Percentiles rank a stretch among this genome's conserved stretches.
Conservation (phyloP, 108 stramenopile genomes). For the Schizochytrium sp. region DNA sequence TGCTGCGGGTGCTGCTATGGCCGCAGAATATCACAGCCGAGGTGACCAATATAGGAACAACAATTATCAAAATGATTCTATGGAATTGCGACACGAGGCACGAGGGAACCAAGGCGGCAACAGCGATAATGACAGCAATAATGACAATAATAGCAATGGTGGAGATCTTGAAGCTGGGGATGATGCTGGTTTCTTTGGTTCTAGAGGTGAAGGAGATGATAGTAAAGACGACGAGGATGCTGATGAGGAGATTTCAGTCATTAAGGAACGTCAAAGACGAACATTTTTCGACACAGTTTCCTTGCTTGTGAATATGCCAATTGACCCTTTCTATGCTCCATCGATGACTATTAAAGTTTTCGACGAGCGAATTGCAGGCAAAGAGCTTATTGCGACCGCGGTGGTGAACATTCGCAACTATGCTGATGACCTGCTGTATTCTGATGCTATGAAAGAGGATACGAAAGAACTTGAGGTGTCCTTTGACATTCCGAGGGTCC, state of each 20-base stretch:
- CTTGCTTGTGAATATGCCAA: constrained; percentile 28
- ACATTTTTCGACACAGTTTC: constrained; percentile 33
- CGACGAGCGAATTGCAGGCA: constrained; percentile 8
- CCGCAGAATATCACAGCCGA: neutral
- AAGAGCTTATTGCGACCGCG: constrained; percentile 36
- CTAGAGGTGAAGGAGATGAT: neutral
- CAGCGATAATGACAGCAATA: too few species aligned
- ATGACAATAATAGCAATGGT: neutral
- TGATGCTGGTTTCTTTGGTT: too few species aligned
- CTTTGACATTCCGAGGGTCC: constrained; percentile 34
- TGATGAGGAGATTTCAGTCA: neutral
- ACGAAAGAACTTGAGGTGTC: neutral
- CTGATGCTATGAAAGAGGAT: neutral
- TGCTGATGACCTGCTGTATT: neutral
- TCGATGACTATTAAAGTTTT: constrained; percentile 42
- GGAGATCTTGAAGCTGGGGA: neutral
- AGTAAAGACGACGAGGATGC: neutral
- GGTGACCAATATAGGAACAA: neutral
- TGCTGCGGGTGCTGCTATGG: neutral
- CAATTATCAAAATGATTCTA: too few species aligned
- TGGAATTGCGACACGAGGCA: too few species aligned
- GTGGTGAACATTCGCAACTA: neutral
- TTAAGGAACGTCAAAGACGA: neutral
- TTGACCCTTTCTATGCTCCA: constrained; percentile 53
- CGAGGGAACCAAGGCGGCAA: too few species aligned